Evolutionary conservation across 805 yeast genomes (phyloP).

Genomic region (Saccharomycopsis sp.): DNA sequence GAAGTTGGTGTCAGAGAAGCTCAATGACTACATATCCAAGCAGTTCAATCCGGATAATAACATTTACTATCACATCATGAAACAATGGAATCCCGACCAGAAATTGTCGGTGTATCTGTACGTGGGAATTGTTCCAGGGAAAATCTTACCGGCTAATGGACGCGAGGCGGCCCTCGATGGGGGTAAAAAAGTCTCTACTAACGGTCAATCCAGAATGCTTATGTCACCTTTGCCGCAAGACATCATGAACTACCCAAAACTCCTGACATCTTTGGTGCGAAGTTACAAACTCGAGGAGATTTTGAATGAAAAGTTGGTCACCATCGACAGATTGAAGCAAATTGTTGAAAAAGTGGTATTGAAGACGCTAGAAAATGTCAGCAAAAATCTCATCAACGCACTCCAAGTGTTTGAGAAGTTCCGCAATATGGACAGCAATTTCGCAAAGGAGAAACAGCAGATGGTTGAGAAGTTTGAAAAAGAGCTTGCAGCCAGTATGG

Average conservation of each 20-base stretch:
- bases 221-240: background rate
- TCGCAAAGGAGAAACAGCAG: constrained; percentile 9
- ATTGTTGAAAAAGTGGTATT: background rate
- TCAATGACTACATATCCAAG: constrained; percentile 2
- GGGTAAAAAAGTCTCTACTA: background rate
- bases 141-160: background rate
- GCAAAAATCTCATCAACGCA: constrained; percentile 17
- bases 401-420: constrained; percentile 2
- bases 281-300: background rate
- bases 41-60: background rate
- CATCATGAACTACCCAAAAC: background rate
- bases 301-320: background rate
- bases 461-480: constrained; percentile 14
- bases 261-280: background rate
- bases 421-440: constrained; percentile 4
- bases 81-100: constrained; percentile 8
- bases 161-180: background rate
- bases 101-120: constrained; percentile 8
- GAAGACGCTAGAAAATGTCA: constrained; percentile 4
- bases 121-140: background rate
- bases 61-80: constrained; percentile 9
- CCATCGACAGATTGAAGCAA: background rate
- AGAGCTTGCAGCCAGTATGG: constrained; percentile 11
- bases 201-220: background rate
- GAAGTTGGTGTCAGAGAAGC: background rate